Evolutionary conservation across 352 stramenopile species (phyloP), one percentile per base, ranked within the genome.

Genomic region (Aphanomyces astaci): DNA sequence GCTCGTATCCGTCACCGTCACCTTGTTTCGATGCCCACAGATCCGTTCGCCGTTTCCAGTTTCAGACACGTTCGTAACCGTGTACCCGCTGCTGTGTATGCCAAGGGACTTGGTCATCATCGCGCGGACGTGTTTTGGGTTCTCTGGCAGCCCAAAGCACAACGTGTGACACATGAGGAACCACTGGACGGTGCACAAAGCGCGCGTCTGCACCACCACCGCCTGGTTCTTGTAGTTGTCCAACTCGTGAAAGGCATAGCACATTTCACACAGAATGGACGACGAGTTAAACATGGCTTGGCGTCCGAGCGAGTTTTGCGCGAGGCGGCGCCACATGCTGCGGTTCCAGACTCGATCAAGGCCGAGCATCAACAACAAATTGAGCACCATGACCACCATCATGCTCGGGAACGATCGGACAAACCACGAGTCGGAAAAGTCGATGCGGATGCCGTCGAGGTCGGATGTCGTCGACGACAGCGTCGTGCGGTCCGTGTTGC

Each of bases 91-190:
- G n/a, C n/a, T n/a, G n/a, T n/a, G n/a, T n/a, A n/a, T n/a, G n/a
- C n/a, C n/a, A n/a, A n/a, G n/a, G n/a, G 10, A n/a, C 19, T 39
- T 46, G 57, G n/a, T n/a, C 22, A 65, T 4, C 22, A 36, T 54
- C 57, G n/a, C 30, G 31, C n/a, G 24, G 36, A 49, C 30, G 52
- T 13, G 52, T 13, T 36, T 60, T 5, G 52, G 52, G 52, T 59
- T 56, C 48, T 67, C 60, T 1, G 43, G 60, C 30, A 67, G 28
- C 3, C 60, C 60, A 67, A 67, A 67, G 60, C 60, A 67, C 19
- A 39, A 30, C 3, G 45, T 10, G 45, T 67, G 60, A 2, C 36
- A 43, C 60, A 67, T 67, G 36, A 67, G 45, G 48, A 67, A 67
- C 60, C 60, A 67, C 48, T 59, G 60, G 4, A 67, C 11, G 11